Conservation (phyloP, 768 basidiomycete genomes). For the Amanita phalloides region DNA sequence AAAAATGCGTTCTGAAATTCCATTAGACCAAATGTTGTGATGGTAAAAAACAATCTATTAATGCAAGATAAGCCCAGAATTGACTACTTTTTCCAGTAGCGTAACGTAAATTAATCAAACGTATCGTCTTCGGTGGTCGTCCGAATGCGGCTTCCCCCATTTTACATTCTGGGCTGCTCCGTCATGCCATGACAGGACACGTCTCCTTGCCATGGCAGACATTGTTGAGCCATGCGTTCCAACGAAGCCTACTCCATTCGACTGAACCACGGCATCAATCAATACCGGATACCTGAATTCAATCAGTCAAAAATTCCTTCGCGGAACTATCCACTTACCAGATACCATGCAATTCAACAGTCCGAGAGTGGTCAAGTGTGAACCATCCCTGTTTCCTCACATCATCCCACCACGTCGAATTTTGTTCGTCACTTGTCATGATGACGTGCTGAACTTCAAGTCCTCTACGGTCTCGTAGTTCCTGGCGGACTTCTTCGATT, state of each 20-base stretch:
- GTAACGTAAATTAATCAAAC: neutral
- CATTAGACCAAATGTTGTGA: slow-evolving; percentile 37
- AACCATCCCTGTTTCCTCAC: slow-evolving; percentile 41
- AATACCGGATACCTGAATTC: slow-evolving; percentile 55
- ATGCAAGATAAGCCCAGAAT: neutral
- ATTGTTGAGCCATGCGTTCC: slow-evolving; percentile 68
- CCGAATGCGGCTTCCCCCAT: slow-evolving; percentile 49
- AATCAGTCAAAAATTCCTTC: neutral
- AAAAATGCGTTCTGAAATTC: slow-evolving; percentile 44
- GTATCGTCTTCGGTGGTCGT: slow-evolving; percentile 33
- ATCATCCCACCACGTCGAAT: slow-evolving; percentile 48
- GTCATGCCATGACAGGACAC: slow-evolving; percentile 57
- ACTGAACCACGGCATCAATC: slow-evolving; percentile 65
- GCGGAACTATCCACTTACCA: slow-evolving; percentile 27
- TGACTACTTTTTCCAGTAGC: neutral
- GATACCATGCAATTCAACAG: slow-evolving; percentile 32
- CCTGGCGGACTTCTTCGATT: slow-evolving; percentile 43
- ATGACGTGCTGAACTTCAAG: slow-evolving; percentile 41
- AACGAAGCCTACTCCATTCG: slow-evolving; percentile 54
- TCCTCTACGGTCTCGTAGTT: slow-evolving; percentile 32
- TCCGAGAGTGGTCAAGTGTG: slow-evolving; percentile 36
- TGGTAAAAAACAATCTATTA: neutral
- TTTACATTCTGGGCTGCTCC: slow-evolving; percentile 40
- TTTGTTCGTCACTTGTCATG: slow-evolving; percentile 54
- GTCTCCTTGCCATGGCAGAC: slow-evolving; percentile 52